Conservation (phyloP, 345 rosid genomes). For the Rhodamnia argentea region DNA sequence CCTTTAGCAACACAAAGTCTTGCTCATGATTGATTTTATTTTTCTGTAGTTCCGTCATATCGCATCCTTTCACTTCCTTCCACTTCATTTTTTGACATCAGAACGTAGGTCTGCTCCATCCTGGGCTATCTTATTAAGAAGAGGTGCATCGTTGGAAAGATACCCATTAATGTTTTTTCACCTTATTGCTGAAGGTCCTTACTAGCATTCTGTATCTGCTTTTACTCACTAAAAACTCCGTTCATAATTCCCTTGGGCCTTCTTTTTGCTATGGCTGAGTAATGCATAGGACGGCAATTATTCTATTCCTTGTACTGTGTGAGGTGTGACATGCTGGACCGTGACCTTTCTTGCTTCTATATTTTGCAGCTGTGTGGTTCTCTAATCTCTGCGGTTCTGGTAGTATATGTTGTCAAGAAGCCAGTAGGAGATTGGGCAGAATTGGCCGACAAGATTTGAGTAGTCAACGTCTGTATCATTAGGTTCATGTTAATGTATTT, state of each 20-base stretch:
- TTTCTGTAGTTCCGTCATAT: background rate
- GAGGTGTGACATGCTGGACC: background rate
- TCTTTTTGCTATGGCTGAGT: background rate
- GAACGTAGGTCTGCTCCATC: background rate
- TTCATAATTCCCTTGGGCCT: background rate
- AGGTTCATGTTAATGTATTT: background rate
- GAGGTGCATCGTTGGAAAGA: background rate
- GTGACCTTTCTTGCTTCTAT: background rate
- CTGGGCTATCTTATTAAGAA: background rate
- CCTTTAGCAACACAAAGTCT: background rate
- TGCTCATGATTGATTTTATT: background rate
- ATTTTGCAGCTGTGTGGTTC: background rate
- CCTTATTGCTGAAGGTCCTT: background rate
- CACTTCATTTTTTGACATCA: background rate
- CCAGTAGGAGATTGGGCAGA: background rate
- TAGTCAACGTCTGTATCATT: background rate
- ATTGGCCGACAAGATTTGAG: background rate
- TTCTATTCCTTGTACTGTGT: background rate
- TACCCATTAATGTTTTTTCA: background rate
- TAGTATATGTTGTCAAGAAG: background rate
- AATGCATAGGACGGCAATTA: background rate
- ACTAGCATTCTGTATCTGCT: background rate
- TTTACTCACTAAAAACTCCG: background rate
- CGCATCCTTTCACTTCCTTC: background rate
- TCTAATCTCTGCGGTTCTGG: background rate